Base-by-base conservation (phyloP, 2,329 filamentous ascomycete species). In the Cladosporium sp. region DNA sequence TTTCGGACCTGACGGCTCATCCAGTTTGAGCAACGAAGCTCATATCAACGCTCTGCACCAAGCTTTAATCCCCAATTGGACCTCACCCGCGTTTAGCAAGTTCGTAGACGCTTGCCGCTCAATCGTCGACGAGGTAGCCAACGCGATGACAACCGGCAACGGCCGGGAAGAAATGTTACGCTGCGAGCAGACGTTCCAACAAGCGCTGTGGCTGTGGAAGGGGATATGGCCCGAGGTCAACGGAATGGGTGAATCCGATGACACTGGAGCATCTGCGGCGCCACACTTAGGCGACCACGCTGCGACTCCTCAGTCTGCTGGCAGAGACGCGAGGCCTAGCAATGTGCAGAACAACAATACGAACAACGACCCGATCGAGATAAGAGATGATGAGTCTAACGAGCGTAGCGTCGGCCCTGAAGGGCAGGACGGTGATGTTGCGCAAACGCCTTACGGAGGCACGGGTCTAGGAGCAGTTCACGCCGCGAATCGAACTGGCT, bases 41-140 rank as follows among this genome's bases (percentile, higher is more conserved):
- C 78, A 80, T 66, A 76, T 78, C 50, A 70, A 76, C 54, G 77
- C 78, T 36, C 73, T 80, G 11, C 78, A 80, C 64, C 77, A 80
- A 67, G 75, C 77, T 5, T 69, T 80, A 22, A 80, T 80, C 45
- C 78, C 77, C 2, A 80, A 80, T 63, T 80, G 78, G 78, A 80
- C 77, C 0, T 80, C 78, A 0, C 73, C 75, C 11, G 76, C 78
- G 45, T 80, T 80, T 63, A 70, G 67, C 64, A 79, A 80, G 60
- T 80, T 80, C 60, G 77, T 80, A 17, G 78, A 80, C 50, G 78
- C 78, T 5, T 78, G 75, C 58, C 72, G 76, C 42, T 70, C 73
- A 2, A 75, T 80, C 25, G 78, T 80, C 49, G 78, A 80, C 62
- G 78, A 80, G 62, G 72, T 80, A 12, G 78, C 78, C 25, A 80